phyloP scores from a whole-genome alignment of 1,284 basidiomycete genomes.

The Austroboletus sp. region DNA sequence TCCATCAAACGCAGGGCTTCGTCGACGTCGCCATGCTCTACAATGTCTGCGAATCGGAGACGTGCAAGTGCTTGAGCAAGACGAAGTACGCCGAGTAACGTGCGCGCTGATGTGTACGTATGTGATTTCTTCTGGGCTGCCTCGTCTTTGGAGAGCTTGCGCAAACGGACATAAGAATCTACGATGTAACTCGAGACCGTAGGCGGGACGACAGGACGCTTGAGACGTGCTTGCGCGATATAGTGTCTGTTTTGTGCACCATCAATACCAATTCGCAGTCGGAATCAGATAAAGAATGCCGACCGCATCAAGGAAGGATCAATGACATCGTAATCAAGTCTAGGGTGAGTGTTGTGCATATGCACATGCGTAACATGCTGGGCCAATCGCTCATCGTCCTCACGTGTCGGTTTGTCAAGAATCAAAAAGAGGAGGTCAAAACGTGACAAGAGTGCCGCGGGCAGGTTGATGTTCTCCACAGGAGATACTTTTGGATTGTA shows the following conservation, averaged over 20 bases:
- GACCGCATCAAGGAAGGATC: slow-evolving; percentile 85
- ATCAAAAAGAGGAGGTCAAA: slow-evolving; percentile 98
- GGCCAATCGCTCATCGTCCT: slow-evolving; percentile 92
- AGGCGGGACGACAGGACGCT: slow-evolving; percentile 80
- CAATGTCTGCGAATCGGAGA: slow-evolving; percentile 74
- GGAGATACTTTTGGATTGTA: slow-evolving; percentile 97
- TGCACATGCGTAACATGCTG: slow-evolving; percentile 98
- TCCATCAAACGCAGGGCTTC: slow-evolving; percentile 96
- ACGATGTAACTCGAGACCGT: slow-evolving; percentile 91
- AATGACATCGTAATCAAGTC: slow-evolving; percentile 77
- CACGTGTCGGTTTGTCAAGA: slow-evolving; percentile 88
- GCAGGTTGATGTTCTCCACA: slow-evolving; percentile 98
- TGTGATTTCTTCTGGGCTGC: slow-evolving; percentile 84
- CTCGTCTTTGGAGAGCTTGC: slow-evolving; percentile 88
- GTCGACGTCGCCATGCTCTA: slow-evolving; percentile 86
- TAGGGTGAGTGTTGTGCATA: slow-evolving; percentile 89
- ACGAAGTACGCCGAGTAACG: slow-evolving; percentile 89
- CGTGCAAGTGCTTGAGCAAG: slow-evolving; percentile 92
- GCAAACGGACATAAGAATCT: slow-evolving; percentile 89
- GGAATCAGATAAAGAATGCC: slow-evolving; percentile 13
- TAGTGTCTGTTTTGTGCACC: slow-evolving; percentile 65
- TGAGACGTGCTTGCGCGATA: slow-evolving; percentile 87
- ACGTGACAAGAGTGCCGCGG: slow-evolving; percentile 90
- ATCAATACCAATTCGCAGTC: slow-evolving; percentile 4
- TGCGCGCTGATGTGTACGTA: slow-evolving; percentile 94